Percentiles rank a stretch among this genome's conserved stretches.
Conservation (phyloP, 441 rosid species). For the Pelargonium hybrid region DNA sequence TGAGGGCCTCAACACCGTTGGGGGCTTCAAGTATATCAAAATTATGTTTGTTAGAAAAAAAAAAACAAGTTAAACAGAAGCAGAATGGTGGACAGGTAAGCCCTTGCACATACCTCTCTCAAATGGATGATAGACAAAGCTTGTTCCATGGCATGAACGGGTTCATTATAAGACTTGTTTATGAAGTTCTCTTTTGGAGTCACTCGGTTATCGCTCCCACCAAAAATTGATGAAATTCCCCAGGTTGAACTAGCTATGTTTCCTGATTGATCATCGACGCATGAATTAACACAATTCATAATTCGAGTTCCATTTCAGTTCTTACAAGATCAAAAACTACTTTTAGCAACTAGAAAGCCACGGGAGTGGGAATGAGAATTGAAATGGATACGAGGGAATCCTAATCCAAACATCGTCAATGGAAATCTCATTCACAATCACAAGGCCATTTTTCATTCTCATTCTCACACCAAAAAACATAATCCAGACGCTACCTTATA, state of each 20-base stretch:
- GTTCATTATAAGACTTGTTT: slow-evolving; percentile 38
- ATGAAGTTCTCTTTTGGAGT: slow-evolving; percentile 45
- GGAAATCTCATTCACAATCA: no score
- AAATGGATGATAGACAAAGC: slow-evolving; percentile 57
- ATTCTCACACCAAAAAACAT: no score
- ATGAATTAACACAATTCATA: background rate
- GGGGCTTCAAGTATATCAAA: slow-evolving; percentile 49
- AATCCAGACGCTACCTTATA: no score
- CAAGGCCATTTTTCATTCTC: no score
- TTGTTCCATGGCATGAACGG: slow-evolving; percentile 39
- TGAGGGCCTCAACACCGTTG: slow-evolving; percentile 61
- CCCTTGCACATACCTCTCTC: slow-evolving; percentile 46
- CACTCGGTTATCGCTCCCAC: slow-evolving; percentile 47
- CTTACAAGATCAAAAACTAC: background rate
- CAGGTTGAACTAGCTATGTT: slow-evolving; percentile 49
- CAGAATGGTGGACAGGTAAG: slow-evolving; percentile 9
- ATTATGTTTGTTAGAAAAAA: background rate
- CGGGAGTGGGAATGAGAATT: no score
- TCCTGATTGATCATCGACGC: slow-evolving; percentile 25
- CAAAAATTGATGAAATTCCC: slow-evolving; percentile 81
- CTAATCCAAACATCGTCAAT: no score
- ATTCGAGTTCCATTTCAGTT: background rate
- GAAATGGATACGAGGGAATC: no score
- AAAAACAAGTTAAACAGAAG: background rate
- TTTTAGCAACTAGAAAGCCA: background rate